phyloP scores from a whole-genome alignment of 257 asterid genomes.

The Fraxinus americana region DNA sequence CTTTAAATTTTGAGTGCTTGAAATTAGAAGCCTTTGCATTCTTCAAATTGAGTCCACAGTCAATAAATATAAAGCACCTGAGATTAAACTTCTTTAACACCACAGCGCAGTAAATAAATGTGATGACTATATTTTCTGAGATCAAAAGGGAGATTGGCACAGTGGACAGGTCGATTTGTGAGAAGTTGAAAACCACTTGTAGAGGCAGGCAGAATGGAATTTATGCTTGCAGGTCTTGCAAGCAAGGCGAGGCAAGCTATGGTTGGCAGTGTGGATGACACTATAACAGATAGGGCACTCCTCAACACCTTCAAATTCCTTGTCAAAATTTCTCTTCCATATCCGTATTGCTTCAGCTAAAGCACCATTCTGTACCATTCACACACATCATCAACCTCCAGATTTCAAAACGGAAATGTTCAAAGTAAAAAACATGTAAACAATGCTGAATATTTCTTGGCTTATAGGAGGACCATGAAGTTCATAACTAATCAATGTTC shows the following conservation, averaged over 20 bases:
- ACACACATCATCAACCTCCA: conserved; percentile 20
- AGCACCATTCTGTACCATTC: conserved; percentile 82
- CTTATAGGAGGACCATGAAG: neutral
- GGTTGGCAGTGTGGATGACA: conserved; percentile 87
- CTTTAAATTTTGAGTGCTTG: conserved; percentile 6
- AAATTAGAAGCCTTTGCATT: conserved; percentile 3
- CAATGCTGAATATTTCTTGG: conserved; percentile 1
- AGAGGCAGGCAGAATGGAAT: conserved; percentile 93
- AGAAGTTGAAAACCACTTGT: conserved; percentile 99
- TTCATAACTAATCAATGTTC: neutral
- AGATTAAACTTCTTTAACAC: conserved; percentile 12
- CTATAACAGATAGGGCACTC: conserved; percentile 99
- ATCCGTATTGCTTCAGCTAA: conserved; percentile 90
- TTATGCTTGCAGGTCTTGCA: conserved; percentile 99
- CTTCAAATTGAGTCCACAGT: conserved; percentile 8
- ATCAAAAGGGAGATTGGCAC: conserved; percentile 97
- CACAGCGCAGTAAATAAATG: neutral
- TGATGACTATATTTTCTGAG: conserved; percentile 8
- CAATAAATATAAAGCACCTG: neutral
- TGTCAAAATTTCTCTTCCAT: conserved; percentile 97
- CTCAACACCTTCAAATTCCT: conserved; percentile 98
- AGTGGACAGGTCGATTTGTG: conserved; percentile 95
- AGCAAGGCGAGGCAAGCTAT: conserved; percentile 95
- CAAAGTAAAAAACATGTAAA: neutral
- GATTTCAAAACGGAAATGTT: conserved; percentile 4